Evolutionary conservation across 2,329 filamentous ascomycete species (phyloP), one percentile per base, ranked within the genome.

Genomic region (Colletotrichum nymphaeae): DNA sequence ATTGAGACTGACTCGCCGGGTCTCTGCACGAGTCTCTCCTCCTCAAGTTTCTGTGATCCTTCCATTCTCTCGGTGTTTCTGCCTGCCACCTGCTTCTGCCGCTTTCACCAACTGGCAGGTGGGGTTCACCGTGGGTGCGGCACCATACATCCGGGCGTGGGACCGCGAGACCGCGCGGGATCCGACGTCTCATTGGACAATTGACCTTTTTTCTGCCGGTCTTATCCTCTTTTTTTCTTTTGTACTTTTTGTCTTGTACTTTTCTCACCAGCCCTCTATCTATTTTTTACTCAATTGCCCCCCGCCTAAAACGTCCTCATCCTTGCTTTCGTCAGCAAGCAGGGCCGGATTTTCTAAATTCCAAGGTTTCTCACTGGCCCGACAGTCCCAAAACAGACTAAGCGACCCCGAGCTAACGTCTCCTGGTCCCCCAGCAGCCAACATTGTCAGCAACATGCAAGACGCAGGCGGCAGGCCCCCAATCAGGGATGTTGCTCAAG

Each of bases 1-100:
- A 73, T 70, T 73, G 70, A 59, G 64, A 65, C 60, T 73, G 70
- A 73, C 70, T 73, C 70, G 70, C 66, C 60, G 58, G 57, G n/a
- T 30, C 28, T 5, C 11, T 35, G 28, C n/a, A 42, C 30, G 19
- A 63, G 12, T 49, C 19, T 49, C 42, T 49, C 16, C 37, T 42
- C 3, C 14, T 42, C 37, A 32, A 32, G 30, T 32, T 32, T 4
- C 30, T 32, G 30, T 42, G 37, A 42, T 42, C 37, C 37, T 42
- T 42, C 37, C 37, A 42, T 42, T 35, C 32, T 35, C 16, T 19
- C 5, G 5, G 37, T 49, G 42, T 49, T n/a, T 22, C 19, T 49
- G 42, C 19, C 42, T 49, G 42, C 42, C 42, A 49, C 42, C 42
- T 49, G 42, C 1, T 1, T 7, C 2, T 8, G 4, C 42, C 19